These are phyloP conservation scores for Kodamaea laetipori DNA, from an alignment of 805 yeast species.

Conservation along the genomic window DNA sequence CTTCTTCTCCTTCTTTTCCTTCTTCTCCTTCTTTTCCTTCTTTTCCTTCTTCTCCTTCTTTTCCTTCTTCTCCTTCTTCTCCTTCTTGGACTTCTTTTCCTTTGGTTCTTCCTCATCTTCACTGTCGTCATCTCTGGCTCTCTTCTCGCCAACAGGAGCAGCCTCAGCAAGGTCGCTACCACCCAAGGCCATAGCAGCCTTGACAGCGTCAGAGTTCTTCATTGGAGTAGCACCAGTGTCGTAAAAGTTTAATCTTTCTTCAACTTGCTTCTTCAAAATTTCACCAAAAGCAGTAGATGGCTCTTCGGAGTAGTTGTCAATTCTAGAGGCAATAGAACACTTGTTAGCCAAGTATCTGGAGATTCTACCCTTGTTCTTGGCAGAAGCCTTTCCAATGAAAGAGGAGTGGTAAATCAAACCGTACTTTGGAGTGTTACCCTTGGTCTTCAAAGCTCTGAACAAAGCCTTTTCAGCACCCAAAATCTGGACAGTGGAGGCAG, in stretches of 20 bases:
- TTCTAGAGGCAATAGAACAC: constrained; percentile 98
- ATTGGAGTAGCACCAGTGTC: constrained; percentile 96
- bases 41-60: constrained; percentile 36
- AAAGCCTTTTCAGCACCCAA: constrained; percentile 97
- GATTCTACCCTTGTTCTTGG: constrained; percentile 98
- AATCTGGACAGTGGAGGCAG: constrained; percentile 98
- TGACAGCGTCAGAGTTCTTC: constrained; percentile 93
- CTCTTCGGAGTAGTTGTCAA: constrained; percentile 94
- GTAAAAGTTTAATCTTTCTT: constrained; percentile 93
- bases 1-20: constrained; percentile 45
- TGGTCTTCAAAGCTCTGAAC: constrained; percentile 93
- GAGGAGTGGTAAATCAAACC: constrained; percentile 95
- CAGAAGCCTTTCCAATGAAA: constrained; percentile 88
- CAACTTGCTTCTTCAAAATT: constrained; percentile 93
- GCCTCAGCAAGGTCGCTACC: constrained; percentile 53
- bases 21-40: constrained; percentile 39
- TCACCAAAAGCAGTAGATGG: constrained; percentile 90
- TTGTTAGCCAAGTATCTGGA: constrained; percentile 98
- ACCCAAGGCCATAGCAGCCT: constrained; percentile 78
- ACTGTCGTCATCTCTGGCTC: constrained; percentile 24
- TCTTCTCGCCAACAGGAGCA: constrained; percentile 25
- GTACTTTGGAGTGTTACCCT: constrained; percentile 95
- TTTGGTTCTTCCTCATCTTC: constrained; percentile 29
- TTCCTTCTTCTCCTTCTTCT: constrained; percentile 37
- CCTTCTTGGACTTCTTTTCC: constrained; percentile 34